These are phyloP conservation scores for Paspalum notatum DNA, from an alignment of 176 grass and related monocot species.

Conservation along the genomic window DNA sequence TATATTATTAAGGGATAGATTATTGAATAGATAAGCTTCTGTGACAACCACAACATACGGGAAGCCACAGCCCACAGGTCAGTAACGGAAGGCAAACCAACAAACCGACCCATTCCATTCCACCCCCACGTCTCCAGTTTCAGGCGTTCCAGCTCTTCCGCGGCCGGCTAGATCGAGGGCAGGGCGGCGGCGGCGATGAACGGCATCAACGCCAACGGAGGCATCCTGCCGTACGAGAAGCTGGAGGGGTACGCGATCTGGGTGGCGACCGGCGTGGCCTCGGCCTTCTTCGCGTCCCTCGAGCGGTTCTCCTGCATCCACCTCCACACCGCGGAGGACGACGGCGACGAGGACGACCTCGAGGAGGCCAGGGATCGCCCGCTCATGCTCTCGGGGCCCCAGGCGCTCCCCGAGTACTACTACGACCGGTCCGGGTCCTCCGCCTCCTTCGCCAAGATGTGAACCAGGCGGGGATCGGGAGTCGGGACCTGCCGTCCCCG, in stretches of 20 bases:
- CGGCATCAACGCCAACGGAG: constrained; percentile 16
- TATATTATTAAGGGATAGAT: too few relatives aligned
- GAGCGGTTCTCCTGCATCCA: constrained; percentile 87
- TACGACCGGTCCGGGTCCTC: constrained; percentile 43
- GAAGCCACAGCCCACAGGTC: too few relatives aligned
- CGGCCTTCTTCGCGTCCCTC: constrained; percentile 82
- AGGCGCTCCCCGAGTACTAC: constrained; percentile 55
- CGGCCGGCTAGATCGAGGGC: too few relatives aligned
- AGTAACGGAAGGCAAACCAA: too few relatives aligned
- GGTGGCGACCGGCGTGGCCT: constrained; percentile 61
- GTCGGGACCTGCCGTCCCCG: not conserved
- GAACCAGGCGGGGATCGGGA: not conserved
- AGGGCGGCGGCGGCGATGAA: constrained; percentile 40
- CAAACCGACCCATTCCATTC: too few relatives aligned
- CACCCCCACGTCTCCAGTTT: too few relatives aligned
- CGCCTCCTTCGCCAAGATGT: constrained; percentile 60
- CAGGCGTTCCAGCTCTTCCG: too few relatives aligned
- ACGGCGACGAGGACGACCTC: constrained; percentile 55
- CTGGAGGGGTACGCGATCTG: constrained; percentile 60
- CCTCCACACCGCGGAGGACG: constrained; percentile 76
- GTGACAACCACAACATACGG: too few relatives aligned
- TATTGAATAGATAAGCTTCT: too few relatives aligned
- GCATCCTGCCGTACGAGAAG: constrained; percentile 45
- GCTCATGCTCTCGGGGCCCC: constrained; percentile 63
- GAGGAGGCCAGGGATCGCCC: constrained; percentile 74